Evolutionary conservation across 768 basidiomycete species (phyloP).

Genomic region (Pholiota molesta): DNA sequence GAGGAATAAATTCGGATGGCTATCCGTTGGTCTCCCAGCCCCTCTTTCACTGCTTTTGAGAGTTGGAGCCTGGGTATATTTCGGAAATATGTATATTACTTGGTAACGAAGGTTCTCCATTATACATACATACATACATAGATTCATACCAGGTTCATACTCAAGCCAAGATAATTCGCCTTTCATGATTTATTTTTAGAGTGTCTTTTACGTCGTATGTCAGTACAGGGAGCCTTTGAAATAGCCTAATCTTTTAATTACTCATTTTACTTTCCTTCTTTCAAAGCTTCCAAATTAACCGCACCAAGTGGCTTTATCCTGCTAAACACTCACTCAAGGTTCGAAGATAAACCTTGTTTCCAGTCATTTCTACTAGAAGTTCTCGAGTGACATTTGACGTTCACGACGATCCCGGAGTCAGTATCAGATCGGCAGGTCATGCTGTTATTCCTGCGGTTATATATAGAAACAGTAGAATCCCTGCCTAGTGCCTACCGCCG

Average conservation of each 20-base stretch:
- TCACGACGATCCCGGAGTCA: slow-evolving; percentile 1
- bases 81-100: no score
- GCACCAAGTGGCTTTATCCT: not conserved
- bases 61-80: no score
- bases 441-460: not conserved
- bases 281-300: not conserved
- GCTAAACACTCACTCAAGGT: not conserved
- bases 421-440: not conserved
- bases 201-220: no score
- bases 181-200: no score
- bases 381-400: not conserved
- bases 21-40: no score
- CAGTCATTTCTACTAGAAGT: not conserved
- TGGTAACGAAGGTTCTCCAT: no score
- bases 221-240: no score
- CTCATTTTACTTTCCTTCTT: not conserved
- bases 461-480: not conserved
- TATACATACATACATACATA: no score
- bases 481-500: not conserved
- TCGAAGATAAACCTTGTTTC: not conserved
- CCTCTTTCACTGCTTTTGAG: no score
- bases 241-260: no score
- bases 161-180: no score
- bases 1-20: not conserved
- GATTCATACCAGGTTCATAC: no score